Percentiles rank a stretch among this genome's conserved stretches.
These are phyloP conservation scores for Russula griseocarnosa DNA, from an alignment of 768 basidiomycete genomes.

Conservation along the genomic window DNA sequence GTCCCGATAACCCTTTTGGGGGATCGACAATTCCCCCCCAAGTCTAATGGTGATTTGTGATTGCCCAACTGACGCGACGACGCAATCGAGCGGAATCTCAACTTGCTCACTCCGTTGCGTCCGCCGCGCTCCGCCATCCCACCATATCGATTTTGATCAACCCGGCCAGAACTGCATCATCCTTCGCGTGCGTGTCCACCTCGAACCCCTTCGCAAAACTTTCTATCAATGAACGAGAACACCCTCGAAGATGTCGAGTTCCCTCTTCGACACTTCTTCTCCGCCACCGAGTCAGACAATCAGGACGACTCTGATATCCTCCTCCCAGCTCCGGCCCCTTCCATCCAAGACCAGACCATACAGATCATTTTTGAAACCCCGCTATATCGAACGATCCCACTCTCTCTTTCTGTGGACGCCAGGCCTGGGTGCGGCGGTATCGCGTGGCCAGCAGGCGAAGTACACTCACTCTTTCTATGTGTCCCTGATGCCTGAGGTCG, in stretches of 20 bases:
- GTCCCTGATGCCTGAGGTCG: not conserved
- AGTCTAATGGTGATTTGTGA: not conserved
- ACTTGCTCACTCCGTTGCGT: not conserved
- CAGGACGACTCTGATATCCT: conserved; percentile 36
- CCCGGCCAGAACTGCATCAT: not conserved
- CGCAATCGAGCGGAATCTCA: conserved; percentile 5
- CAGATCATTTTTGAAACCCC: conserved; percentile 39
- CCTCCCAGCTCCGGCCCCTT: conserved; percentile 49
- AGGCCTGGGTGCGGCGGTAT: conserved; percentile 88
- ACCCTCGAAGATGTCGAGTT: conserved; percentile 48
- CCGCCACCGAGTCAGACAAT: conserved; percentile 20
- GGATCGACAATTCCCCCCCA: not conserved
- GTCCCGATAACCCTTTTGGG: not conserved
- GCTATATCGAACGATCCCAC: conserved; percentile 33
- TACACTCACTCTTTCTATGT: conserved; percentile 34
- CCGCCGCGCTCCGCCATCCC: not conserved
- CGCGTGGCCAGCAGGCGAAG: conserved; percentile 91
- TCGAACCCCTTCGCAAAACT: conserved; percentile 30
- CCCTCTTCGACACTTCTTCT: conserved; percentile 59
- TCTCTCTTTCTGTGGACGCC: conserved; percentile 66
- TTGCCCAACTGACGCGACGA: conserved; percentile 1
- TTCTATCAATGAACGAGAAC: conserved; percentile 46
- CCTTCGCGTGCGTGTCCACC: not conserved
- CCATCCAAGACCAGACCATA: conserved; percentile 47
- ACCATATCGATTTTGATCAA: not conserved